Conservation (phyloP, 139 green algal species). For the Mychonastes homosphaera region DNA sequence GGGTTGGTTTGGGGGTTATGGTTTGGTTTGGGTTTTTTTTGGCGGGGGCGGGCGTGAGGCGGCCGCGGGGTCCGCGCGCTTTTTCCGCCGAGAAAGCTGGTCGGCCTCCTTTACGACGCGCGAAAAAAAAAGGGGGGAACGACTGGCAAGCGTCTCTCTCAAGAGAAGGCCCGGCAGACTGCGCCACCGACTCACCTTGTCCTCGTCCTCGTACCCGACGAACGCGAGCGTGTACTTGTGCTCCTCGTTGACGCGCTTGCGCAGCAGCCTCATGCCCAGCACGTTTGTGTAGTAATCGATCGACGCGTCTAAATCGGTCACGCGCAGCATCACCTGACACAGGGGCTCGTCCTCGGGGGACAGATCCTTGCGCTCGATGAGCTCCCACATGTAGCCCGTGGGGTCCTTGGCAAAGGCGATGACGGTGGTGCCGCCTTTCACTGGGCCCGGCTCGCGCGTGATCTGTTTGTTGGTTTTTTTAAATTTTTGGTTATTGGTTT, state of each 20-base stretch:
- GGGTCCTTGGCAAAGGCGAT: conserved; percentile 89
- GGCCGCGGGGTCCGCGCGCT: background rate
- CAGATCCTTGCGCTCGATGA: conserved; percentile 73
- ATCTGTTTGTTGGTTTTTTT: conserved; percentile 44
- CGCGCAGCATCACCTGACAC: conserved; percentile 81
- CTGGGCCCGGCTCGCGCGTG: conserved; percentile 68
- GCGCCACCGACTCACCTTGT: conserved; percentile 17
- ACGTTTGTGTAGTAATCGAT: conserved; percentile 79
- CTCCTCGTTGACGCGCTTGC: conserved; percentile 44
- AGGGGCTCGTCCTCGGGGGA: conserved; percentile 59
- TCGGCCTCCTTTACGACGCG: too few species aligned
- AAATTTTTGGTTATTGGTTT: too few species aligned
- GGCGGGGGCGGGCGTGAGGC: background rate
- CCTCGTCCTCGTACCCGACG: conserved; percentile 70
- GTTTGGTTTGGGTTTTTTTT: background rate
- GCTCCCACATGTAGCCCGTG: conserved; percentile 80
- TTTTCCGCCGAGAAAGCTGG: too few species aligned
- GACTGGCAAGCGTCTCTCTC: background rate
- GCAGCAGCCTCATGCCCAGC: conserved; percentile 46
- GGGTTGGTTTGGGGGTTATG: background rate
- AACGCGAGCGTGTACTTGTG: conserved; percentile 71
- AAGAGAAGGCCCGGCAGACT: too few species aligned
- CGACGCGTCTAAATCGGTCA: conserved; percentile 64
- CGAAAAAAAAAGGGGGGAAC: too few species aligned
- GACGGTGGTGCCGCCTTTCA: conserved; percentile 76